phyloP scores from a whole-genome alignment of 2,329 filamentous ascomycete species.

The Aspergillus puulaauensis region DNA sequence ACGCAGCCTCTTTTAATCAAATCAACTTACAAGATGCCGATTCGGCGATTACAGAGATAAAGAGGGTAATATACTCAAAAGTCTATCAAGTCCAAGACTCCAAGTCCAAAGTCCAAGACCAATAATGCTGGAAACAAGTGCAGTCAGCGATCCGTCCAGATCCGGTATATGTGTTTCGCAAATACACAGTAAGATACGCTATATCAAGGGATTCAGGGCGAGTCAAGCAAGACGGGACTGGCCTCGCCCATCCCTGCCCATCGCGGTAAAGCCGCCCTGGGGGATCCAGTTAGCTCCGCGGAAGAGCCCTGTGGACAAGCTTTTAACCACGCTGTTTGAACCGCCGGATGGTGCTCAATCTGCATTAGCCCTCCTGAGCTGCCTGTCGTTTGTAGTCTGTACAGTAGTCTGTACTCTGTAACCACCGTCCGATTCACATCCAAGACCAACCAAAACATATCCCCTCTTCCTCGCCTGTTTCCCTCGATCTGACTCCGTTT shows the following conservation, averaged over 20 bases:
- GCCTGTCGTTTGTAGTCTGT: background rate
- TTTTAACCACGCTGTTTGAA: slow-evolving; percentile 22
- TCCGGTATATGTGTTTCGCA: background rate
- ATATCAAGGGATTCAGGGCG: slow-evolving; percentile 3
- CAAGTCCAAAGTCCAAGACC: background rate
- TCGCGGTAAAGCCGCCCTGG: slow-evolving; percentile 13
- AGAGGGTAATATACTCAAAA: too few relatives aligned
- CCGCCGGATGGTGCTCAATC: slow-evolving; percentile 10
- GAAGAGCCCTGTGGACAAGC: slow-evolving; percentile 23
- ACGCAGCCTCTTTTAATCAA: too few relatives aligned
- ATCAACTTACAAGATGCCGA: too few relatives aligned
- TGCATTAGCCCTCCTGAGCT: slow-evolving; percentile 10
- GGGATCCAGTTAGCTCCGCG: slow-evolving; percentile 10
- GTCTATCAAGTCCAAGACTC: too few relatives aligned
- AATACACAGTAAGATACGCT: background rate
- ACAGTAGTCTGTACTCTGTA: background rate
- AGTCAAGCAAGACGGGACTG: background rate
- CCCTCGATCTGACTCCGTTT: too few relatives aligned
- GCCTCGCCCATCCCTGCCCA: slow-evolving; percentile 14
- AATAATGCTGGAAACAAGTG: background rate
- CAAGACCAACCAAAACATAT: background rate
- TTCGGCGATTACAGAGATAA: too few relatives aligned
- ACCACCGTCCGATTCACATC: background rate
- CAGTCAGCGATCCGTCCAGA: background rate
- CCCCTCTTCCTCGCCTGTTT: too few relatives aligned